Base-by-base conservation (phyloP, 106 monocot species). In the Allium sativum region DNA sequence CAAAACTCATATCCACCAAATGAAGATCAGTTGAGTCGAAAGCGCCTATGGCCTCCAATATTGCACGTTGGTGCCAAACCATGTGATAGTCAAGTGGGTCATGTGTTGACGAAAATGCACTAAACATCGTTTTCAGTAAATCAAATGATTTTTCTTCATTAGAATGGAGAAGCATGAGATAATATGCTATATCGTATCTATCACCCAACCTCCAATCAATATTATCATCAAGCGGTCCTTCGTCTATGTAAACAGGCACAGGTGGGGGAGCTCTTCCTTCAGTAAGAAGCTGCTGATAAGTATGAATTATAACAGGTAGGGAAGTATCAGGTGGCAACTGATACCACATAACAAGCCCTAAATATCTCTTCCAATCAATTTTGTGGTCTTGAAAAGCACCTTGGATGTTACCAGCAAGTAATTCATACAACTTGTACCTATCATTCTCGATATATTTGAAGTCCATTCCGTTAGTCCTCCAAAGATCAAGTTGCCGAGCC, bases 81-180 rank as follows among this genome's bases (percentile, higher is more conserved):
- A 98, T 98, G 76, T 98, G 98, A 72, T 88, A 81, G 55, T 98
- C 92, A 70, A 98, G 76, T 59, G 98, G 82, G 82, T 92, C 98
- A 74, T 77, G 22, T 20, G 88, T 88, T 9, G 88, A 92, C 62
- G 98, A 80, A 53, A 85, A 85, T 52, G 98, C 82, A 71, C 98
- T 92, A 40, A 98, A 85, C 92, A 91, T 85, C 11, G 78, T 72
- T 82, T 98, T 98, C 48, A 92, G 54, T 47, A 78, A 14, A 55
- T 40, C 63, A 64, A 78, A 84, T 10, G 65, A 56, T 56, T 84
- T 73, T 8, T 79, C 76, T 48, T 68, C 73, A 58, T 81, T 82
- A 52, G 85, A 84, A 88, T 92, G 88, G 74, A 98, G 98, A 62
- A 98, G 88, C 92, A 98, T 92, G 42, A 98, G 79, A 74, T 98